Conservation (phyloP, 805 yeast genomes). For the Suhomyces sp. region DNA sequence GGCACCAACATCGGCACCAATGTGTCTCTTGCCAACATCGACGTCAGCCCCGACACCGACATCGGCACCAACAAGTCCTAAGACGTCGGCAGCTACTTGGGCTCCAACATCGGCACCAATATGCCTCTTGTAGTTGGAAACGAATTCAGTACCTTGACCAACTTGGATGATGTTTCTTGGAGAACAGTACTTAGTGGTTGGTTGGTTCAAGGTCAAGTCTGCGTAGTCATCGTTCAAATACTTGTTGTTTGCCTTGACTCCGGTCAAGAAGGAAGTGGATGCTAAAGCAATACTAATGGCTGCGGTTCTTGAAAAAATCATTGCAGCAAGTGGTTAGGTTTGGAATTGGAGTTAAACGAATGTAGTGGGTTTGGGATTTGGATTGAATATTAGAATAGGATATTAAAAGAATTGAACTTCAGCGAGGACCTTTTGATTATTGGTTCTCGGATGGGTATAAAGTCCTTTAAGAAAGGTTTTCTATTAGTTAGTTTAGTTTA, state of each 20-base stretch:
- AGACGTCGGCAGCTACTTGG: conserved; percentile 10
- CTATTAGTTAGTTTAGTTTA: conserved; percentile 6
- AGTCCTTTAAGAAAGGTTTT: neutral
- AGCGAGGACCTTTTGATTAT: neutral
- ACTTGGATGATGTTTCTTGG: conserved; percentile 13
- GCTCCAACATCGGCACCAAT: conserved; percentile 8
- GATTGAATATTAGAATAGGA: neutral
- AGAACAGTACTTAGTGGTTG: conserved; percentile 11
- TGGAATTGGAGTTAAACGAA: conserved; percentile 5
- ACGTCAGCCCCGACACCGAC: conserved; percentile 8
- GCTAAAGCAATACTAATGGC: conserved; percentile 20
- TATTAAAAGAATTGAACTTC: conserved; percentile 4
- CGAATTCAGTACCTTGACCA: conserved; percentile 6
- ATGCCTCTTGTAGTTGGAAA: conserved; percentile 5
- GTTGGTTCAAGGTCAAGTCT: conserved; percentile 13
- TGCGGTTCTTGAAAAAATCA: conserved; percentile 20
- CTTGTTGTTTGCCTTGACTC: conserved; percentile 15
- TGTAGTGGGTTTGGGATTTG: conserved; percentile 3
- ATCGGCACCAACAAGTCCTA: conserved; percentile 11
- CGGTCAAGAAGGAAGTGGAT: conserved; percentile 13
- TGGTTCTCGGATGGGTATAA: conserved; percentile 1
- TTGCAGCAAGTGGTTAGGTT: conserved; percentile 6
- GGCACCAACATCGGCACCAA: conserved; percentile 10
- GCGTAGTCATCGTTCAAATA: conserved; percentile 12
- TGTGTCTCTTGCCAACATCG: conserved; percentile 9